Base-by-base conservation (phyloP, 805 yeast species). In the Spathaspora gorwiae region DNA sequence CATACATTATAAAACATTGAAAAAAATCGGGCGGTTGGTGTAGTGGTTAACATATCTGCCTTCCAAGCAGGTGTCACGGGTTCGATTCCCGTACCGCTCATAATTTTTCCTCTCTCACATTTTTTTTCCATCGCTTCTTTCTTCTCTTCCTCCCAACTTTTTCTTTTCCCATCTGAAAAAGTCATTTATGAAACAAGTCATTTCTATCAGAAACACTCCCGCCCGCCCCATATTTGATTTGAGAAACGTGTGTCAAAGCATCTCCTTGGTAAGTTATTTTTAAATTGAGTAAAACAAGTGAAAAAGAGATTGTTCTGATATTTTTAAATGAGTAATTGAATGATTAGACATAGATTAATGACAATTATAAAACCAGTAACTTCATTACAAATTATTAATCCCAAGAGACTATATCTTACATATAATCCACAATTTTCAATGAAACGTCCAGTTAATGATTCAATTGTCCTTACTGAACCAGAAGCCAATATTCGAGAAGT, bases 21-120 rank as follows among this genome's bases (percentile, higher is more conserved):
- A n/a, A n/a, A n/a, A n/a, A n/a, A n/a, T n/a, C n/a, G 89, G 88
- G 84, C 80, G 84, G 83, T 83, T 84, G 81, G 90, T 84, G 88
- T 84, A 84, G 87, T 81, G 90, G 92, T 81, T 82, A 84, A 81
- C 87, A 84, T 84, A 73, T 80, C 79, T 80, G 90, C 90, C 90
- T 84, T 84, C 90, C 90, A 84, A 84, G 90, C 89, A 80, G 80
- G 84, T 73, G 90, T 80, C 88, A 83, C 79, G 90, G 90, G 92
- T 84, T 84, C 92, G 90, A 84, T 82, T 84, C 92, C 85, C 89
- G 84, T 81, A 81, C 83, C 83, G 80, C 82, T 82, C 88, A 81
- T 51, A 54, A 56, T 63, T 62, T 33, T 45, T 15, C 8, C 33
- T 5, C 27, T 31, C 6, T 14, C 33, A 24, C 19, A 2, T 37